Base-by-base conservation (phyloP, 176 grass and related monocot genomes). In the Bothriochloa decipiens region DNA sequence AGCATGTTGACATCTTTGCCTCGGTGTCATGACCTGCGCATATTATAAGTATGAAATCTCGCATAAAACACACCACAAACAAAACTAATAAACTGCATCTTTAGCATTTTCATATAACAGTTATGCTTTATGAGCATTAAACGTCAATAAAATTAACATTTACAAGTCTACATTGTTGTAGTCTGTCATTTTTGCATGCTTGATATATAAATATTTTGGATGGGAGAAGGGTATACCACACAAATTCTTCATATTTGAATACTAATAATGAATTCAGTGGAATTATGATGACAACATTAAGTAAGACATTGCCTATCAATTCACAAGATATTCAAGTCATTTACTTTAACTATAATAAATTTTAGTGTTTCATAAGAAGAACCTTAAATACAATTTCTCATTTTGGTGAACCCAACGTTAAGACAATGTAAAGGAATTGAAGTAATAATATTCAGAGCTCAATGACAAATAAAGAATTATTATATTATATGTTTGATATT, bases 21-120 rank as follows among this genome's bases (percentile, higher is more conserved):
- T 75, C 50, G 37, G 46, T 45, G 43, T 80, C 39, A 80, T 83
- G 37, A 81, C 65, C 85, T 91, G 63, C 47, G 63, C 32, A 61
- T 41, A 23, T n/a, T 60, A 23, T 37, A 74, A 75, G 62, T 42
- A 22, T 14, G 23, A 26, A 68, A 69, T 55, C 22, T 22, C 64
- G 1, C 7, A 12, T 86, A 47, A 86, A 17, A 62, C 10, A n/a
- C 0, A 1, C 11, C 4, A 36, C 8, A 55, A 13, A 11, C 11
- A 1, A 52, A 53, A 52, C 8, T 36, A 75, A 57, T 28, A 17
- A 71, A 47, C 6, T 49, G 1, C 23, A 29, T 18, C 2, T 4
- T 4, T 49, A 5, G 2, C 7, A 3, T 17, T 47, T 15, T 7
- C 25, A 17, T 17, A 9, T 49, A 73, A 7, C 7, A 25, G 10